Conservation (phyloP, 73 alveolate species). For the Uronychia binucleata region DNA sequence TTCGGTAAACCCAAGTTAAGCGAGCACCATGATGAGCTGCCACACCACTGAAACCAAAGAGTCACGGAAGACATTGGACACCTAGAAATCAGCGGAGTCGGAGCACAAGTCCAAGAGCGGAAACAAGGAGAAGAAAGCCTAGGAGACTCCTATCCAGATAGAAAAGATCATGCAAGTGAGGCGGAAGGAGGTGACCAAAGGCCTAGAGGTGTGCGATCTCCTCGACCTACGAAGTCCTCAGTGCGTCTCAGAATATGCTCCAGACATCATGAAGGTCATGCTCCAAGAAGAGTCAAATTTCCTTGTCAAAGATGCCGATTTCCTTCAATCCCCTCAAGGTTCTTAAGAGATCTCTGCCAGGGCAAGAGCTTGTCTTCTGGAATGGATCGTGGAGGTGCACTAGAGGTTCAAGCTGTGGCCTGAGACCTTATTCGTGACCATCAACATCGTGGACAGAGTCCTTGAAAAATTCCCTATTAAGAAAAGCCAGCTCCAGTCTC, state of each 20-base stretch:
- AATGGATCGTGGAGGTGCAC: background rate
- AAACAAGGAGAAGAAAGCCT: no score
- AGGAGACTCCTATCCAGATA: no score
- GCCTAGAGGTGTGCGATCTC: slow-evolving; percentile 27
- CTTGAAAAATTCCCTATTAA: background rate
- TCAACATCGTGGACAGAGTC: background rate
- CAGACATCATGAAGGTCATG: slow-evolving; percentile 20
- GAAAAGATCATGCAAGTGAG: no score
- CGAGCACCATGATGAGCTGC: no score
- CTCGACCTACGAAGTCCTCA: slow-evolving; percentile 49
- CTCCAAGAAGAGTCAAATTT: slow-evolving; percentile 14
- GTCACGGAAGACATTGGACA: no score
- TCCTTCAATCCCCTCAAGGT: background rate
- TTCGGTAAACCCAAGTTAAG: no score
- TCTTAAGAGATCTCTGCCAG: background rate
- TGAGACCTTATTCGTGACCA: background rate
- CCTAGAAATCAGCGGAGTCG: no score
- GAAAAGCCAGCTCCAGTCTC: background rate
- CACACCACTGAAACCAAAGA: no score
- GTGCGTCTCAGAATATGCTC: slow-evolving; percentile 48
- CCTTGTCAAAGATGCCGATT: background rate
- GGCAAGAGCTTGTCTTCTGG: background rate
- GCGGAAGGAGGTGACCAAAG: background rate
- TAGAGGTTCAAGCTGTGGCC: background rate
- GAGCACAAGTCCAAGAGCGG: no score